Evolutionary conservation across 495 filamentous ascomycete genomes (phyloP), one percentile per base, ranked within the genome.

Genomic region (Penicillium subrubescens): DNA sequence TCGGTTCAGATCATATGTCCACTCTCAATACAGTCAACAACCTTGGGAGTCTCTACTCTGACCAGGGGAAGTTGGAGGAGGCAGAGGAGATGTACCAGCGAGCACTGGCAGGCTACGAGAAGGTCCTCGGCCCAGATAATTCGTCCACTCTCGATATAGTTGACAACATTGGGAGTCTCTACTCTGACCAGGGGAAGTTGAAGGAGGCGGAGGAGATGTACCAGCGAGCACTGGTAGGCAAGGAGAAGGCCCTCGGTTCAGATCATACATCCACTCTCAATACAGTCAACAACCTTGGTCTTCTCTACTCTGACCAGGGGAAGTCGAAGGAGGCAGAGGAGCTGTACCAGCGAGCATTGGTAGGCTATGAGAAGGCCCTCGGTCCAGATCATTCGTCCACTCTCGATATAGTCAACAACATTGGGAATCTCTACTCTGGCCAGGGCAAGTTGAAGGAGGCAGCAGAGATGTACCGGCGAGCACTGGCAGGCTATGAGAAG

Each of bases 191-290:
- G 59, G 73, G 73, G 31, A 77, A 71, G 65, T 57, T 73, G 27
- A 43, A 62, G 8, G 66, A 81, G 66, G 76, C 77, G 59, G 73
- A 78, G 58, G 41, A 60, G 64, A 74, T 81, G 70, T 76, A 73
- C 61, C 54, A 65, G 59, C 65, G 63, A 51, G 69, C 67, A 78
- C 25, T 27, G 25, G 4, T 4, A 27, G 25, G 25, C 25, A 2
- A 27, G 2, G 25, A 27, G 25, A 27, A 77, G 68, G 55, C 74
- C 65, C 61, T 59, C 0, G 34, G 67, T 62, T 59, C 71, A 67
- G 61, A 75, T 64, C 64, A 77, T 61, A 64, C 55, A 19, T 74
- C 69, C 31, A 79, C 76, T 29, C 64, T 73, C 3, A 2, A 4
- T 15, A 50, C 46, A 27, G 46, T 27, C 21, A 27, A 50, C 23